Base-by-base conservation (phyloP, 2,329 filamentous ascomycete genomes). In the Xylariaceae sp. region DNA sequence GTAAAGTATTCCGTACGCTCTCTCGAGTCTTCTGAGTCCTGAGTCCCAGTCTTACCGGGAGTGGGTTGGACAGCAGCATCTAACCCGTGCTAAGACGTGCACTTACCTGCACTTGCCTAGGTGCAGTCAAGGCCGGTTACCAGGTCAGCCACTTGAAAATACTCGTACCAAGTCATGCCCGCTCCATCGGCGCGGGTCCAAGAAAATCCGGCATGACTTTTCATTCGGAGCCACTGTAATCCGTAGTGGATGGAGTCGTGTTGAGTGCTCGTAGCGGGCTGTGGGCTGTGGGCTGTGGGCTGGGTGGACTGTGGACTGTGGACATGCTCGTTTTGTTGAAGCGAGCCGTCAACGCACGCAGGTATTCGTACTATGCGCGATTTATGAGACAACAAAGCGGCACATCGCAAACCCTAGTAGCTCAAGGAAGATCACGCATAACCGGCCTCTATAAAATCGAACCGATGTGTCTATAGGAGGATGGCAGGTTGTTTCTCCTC, bases 281-380 rank as follows among this genome's bases (percentile, higher is more conserved):
- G 23, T 30, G 23, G 23, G 23, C 23, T 30, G 23, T 30, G 23
- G 23, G 23, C 23, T 30, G 23, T 30, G 23, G 23, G 23, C 23
- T 30, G 23, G 3, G 23, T 30, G 23, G 23, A 30, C 23, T 30
- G 23, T 30, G 23, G 23, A 30, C 23, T 30, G 23, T 30, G 23
- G 23, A 30, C 23, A 30, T 30, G 23, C 23, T 30, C 23, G 23
- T 30, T 30, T 30, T 30, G 23, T 30, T 30, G 23, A 30, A 30
- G 23, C 23, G 23, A 30, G 23, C 23, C 23, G 23, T 13, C 37
- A 41, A 41, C 37, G 37, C 11, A 41, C 44, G 15, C 13, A 47
- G 13, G 49, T 13, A 15, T 41, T 41, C 47, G 17, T 57, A 57
- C 30, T 64, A 64, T 64, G 62, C 60, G 62, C 62, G 62, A 64